Conservation (phyloP, 306 rosid species). For the Cucurbita moschata region DNA sequence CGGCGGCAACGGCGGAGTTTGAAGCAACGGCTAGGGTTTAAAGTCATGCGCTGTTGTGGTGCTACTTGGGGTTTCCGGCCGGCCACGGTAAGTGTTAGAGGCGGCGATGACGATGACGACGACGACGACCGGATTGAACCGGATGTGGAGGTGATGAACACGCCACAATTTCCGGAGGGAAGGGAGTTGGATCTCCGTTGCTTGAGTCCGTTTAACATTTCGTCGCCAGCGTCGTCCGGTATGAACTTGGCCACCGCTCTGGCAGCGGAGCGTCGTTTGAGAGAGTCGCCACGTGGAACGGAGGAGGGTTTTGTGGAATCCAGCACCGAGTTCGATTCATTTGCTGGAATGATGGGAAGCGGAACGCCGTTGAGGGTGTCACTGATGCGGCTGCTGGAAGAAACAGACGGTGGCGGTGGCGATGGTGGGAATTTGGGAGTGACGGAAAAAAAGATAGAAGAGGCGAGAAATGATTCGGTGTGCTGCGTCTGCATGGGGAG, state of each 20-base stretch:
- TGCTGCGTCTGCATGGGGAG: slow-evolving; percentile 96
- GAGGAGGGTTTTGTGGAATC: slow-evolving; percentile 3
- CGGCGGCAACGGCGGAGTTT: slow-evolving; percentile 27
- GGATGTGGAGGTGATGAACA: neutral
- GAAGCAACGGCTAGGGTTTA: slow-evolving; percentile 65
- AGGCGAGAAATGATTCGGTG: slow-evolving; percentile 42
- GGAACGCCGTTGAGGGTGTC: slow-evolving; percentile 72
- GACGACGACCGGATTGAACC: slow-evolving; percentile 7
- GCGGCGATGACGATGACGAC: slow-evolving; percentile 4
- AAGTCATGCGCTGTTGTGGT: slow-evolving; percentile 72
- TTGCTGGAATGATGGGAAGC: slow-evolving; percentile 9
- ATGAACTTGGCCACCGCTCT: slow-evolving; percentile 91
- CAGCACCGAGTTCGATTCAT: neutral
- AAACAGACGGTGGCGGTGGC: slow-evolving; percentile 24
- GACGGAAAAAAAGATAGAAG: slow-evolving; percentile 12
- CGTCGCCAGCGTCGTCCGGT: slow-evolving; percentile 24
- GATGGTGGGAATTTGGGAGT: neutral
- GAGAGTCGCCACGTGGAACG: slow-evolving; percentile 27
- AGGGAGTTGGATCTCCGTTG: slow-evolving; percentile 20
- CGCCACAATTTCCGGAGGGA: slow-evolving; percentile 16
- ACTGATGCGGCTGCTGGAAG: slow-evolving; percentile 70
- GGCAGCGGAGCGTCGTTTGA: slow-evolving; percentile 70
- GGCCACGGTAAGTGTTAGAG: slow-evolving; percentile 8
- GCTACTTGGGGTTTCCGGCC: slow-evolving; percentile 58
- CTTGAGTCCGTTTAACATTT: slow-evolving; percentile 18